Evolutionary conservation across 768 basidiomycete genomes (phyloP), one percentile per base, ranked within the genome.

Genomic region (Boletus sp.): DNA sequence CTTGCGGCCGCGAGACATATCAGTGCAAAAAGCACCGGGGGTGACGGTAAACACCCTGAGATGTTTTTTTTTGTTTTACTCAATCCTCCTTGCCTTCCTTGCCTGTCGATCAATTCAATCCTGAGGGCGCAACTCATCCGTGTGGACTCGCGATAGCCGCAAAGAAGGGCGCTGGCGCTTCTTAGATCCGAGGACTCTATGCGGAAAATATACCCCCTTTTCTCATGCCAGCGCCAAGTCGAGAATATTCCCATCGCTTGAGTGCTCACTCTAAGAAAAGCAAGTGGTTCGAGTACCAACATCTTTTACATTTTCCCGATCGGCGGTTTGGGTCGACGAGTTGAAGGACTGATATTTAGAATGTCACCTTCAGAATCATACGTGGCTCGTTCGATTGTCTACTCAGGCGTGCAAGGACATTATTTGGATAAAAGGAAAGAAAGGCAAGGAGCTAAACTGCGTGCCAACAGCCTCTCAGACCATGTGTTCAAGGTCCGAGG

Each of bases 241-340:
- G 40, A 29, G 50, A 56, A 55, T 11, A 10, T 54, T 65, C 49
- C 37, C 58, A 64, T 41, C 54, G 51, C 49, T 59, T 37, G 45
- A 7, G 46, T 39, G 28, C 15, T 29, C 15, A 15, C 9, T 47
- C 29, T 24, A 47, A 47, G 47, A 35, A 49, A 49, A 39, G 32
- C 7, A 24, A 8, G 15, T n/a, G 9, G 7, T 39, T 46, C 24
- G 24, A 37, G 11, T 7, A 20, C 7, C 18, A 20, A 11, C 1
- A 6, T 36, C 32, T 49, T 39, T 35, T 39, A 7, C 12, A 8
- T 20, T 50, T 29, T 32, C 18, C n/a, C 5, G 28, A 36, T 47
- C 32, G 30, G 18, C 15, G 40, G 14, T 39, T n/a, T 12, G 1
- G 5, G 32, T 57, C 24, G 29, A 32, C 5, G 32, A 52, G 14